phyloP scores from a whole-genome alignment of 2,329 filamentous ascomycete genomes.

The Dothideomycetes sp. region DNA sequence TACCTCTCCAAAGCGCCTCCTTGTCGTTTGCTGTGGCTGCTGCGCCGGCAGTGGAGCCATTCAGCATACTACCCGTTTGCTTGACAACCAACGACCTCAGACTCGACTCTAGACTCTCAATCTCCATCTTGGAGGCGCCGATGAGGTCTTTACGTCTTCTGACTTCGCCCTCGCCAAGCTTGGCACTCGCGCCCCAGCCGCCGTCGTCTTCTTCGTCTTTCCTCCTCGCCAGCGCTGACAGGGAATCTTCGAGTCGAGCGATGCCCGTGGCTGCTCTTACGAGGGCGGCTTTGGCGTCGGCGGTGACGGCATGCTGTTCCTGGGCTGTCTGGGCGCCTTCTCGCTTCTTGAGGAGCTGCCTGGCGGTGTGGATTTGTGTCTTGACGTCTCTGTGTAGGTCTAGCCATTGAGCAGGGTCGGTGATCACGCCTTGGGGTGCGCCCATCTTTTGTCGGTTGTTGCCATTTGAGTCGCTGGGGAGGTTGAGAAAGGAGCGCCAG shows the following conservation, averaged over 20 bases:
- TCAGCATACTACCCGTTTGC: conserved; percentile 19
- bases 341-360: conserved; percentile 53
- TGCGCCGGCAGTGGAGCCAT: conserved; percentile 19
- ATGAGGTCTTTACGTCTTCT: conserved; percentile 61
- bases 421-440: conserved; percentile 22
- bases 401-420: conserved; percentile 55
- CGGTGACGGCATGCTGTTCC: conserved; percentile 48
- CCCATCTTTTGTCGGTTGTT: conserved; percentile 11
- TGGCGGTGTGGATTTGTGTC: conserved; percentile 54
- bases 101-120: conserved; percentile 64
- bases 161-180: conserved; percentile 63
- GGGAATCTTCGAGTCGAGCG: conserved; percentile 52
- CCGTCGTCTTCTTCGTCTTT: conserved; percentile 24
- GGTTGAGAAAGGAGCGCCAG: conserved; percentile 64
- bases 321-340: conserved; percentile 51
- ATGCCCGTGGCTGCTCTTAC: conserved; percentile 58
- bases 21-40: conserved; percentile 25
- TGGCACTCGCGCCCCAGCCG: conserved; percentile 29
- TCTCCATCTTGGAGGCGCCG: conserved; percentile 58
- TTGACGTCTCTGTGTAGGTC: conserved; percentile 68
- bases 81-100: conserved; percentile 52
- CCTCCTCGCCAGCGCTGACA: conserved; percentile 40
- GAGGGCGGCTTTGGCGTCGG: conserved; percentile 63
- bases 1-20: conserved; percentile 22
- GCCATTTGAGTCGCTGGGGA: conserved; percentile 41